phyloP scores from a whole-genome alignment of 495 filamentous ascomycete species.

The Aspergillus hancockii region DNA sequence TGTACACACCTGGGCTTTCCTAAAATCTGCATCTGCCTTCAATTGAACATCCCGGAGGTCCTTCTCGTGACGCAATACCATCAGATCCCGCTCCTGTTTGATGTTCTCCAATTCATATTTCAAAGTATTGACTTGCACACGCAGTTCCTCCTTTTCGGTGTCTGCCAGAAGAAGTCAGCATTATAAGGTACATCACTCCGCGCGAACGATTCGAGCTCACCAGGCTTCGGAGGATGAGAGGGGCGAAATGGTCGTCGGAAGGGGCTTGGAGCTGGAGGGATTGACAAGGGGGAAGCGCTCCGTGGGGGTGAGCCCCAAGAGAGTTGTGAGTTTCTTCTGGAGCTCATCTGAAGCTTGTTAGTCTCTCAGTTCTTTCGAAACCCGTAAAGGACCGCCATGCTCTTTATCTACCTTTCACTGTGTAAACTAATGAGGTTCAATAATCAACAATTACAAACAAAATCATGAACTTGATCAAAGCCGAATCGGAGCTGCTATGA shows the following conservation, averaged over 20 bases:
- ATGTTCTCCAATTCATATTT: constrained; percentile 71
- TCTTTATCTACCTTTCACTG: constrained; percentile 1
- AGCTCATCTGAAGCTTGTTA: constrained; percentile 31
- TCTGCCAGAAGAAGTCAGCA: constrained; percentile 31
- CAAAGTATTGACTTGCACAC: constrained; percentile 66
- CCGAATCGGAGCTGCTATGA: neutral
- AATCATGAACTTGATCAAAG: neutral
- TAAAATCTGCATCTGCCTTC: constrained; percentile 80
- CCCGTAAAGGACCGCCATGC: neutral
- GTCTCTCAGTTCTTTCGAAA: neutral
- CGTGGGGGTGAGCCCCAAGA: constrained; percentile 36
- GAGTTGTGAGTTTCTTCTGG: constrained; percentile 31
- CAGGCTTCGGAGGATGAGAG: constrained; percentile 29
- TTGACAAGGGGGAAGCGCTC: constrained; percentile 34
- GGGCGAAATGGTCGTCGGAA: constrained; percentile 36
- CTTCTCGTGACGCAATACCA: constrained; percentile 73
- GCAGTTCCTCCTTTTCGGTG: constrained; percentile 64
- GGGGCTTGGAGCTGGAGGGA: constrained; percentile 25
- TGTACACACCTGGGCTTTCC: constrained; percentile 66
- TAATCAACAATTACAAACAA: neutral
- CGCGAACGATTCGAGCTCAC: constrained; percentile 17
- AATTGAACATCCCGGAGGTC: constrained; percentile 74
- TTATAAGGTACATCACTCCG: neutral
- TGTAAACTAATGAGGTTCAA: neutral
- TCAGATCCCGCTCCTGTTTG: constrained; percentile 84